Evolutionary conservation across 1,284 basidiomycete species (phyloP), one percentile per base, ranked within the genome.

Genomic region (Cerioporus squamosus): DNA sequence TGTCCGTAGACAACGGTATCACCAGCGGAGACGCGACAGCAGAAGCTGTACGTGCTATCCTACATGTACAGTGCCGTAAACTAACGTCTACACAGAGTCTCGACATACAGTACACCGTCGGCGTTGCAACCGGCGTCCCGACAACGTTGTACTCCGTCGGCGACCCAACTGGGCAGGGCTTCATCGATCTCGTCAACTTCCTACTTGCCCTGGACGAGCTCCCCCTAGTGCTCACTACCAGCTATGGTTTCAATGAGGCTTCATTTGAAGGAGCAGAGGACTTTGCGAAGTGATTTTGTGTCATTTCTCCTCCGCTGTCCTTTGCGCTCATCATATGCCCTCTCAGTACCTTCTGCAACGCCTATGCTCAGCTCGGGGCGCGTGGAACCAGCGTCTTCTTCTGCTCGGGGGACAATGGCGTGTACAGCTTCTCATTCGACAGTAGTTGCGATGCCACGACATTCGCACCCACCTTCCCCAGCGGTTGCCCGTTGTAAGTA

Each of bases 321-420:
- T n/a, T n/a, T n/a, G n/a, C 1, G 40, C 17, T 17, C 8, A 24
- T n/a, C n/a, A 9, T 50, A 20, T 36, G 15, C 14, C 22, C n/a
- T 20, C 3, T 20, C 43, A 77, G 74, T 43, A 66, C 68, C 22
- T 64, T 79, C 14, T 92, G 90, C 70, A 66, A 70, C 43, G 78
- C 78, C n/a, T 86, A 90, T 57, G 85, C 87, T 20, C 80, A 85
- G 63, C 75, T 90, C n/a, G 83, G 86, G 31, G 79, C 77, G 18
- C 80, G 86, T 8, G 88, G 90, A 39, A 75, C 83, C 14, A 82
- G 84, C 7, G 61, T 90, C 42, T 60, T 86, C 52, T 88, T 87
- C 67, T 76, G 82, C 8, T 84, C 83, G 53, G 89, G 89, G 17
- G 88, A 91, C 62, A 70, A 68, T 14, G 89, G 88, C 50, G 88